phyloP scores from a whole-genome alignment of 805 yeast species.

The Metschnikowia arizonensis region DNA sequence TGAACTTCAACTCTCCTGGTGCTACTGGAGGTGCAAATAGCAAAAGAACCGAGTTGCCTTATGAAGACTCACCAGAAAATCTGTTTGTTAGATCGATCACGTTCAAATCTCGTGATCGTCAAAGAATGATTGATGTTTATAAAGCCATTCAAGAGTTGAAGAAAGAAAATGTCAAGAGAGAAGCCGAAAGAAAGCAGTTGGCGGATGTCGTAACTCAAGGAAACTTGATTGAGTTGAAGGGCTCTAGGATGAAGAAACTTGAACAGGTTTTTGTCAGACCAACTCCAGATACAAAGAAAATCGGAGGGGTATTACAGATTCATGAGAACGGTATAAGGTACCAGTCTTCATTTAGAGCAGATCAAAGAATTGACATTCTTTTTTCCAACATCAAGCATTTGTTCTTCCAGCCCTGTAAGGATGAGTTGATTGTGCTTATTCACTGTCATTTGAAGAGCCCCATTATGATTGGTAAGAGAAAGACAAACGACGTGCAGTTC shows the following conservation, averaged over 20 bases:
- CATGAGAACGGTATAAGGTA: slow-evolving; percentile 96
- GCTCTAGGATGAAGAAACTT: slow-evolving; percentile 79
- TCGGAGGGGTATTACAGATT: slow-evolving; percentile 83
- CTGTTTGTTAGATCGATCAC: slow-evolving; percentile 85
- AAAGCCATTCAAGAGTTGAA: slow-evolving; percentile 88
- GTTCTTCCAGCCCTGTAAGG: slow-evolving; percentile 94
- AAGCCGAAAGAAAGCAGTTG: slow-evolving; percentile 82
- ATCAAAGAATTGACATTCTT: slow-evolving; percentile 81
- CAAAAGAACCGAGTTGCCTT: slow-evolving; percentile 78
- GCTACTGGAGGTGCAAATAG: slow-evolving; percentile 58
- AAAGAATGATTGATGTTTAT: slow-evolving; percentile 84
- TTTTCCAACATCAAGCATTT: slow-evolving; percentile 89
- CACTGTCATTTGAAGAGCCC: slow-evolving; percentile 93
- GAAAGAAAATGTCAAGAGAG: slow-evolving; percentile 86
- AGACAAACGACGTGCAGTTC: slow-evolving; percentile 92
- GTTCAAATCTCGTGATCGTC: slow-evolving; percentile 83
- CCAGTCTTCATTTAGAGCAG: slow-evolving; percentile 79
- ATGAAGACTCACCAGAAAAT: slow-evolving; percentile 82
- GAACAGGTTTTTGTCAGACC: slow-evolving; percentile 92
- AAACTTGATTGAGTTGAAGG: slow-evolving; percentile 72
- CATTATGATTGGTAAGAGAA: slow-evolving; percentile 91
- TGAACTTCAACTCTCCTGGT: slow-evolving; percentile 93
- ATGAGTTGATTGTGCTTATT: slow-evolving; percentile 86
- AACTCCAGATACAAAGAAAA: slow-evolving; percentile 94
- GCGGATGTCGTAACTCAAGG: slow-evolving; percentile 96